Conservation (phyloP, 176 grass and related monocot genomes). For the Typha latifolia region DNA sequence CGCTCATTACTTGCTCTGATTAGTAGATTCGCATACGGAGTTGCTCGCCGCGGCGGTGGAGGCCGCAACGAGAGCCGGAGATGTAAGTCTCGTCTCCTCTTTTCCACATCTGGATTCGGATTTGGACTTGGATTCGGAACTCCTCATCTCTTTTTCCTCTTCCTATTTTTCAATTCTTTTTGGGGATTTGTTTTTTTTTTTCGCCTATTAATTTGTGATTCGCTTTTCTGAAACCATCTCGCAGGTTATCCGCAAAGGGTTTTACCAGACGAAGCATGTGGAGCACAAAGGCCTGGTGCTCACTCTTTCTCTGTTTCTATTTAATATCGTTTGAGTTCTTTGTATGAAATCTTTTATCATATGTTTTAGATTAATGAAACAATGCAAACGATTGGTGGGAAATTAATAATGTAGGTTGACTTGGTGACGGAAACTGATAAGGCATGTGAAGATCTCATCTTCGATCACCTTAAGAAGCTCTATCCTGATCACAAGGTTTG, state of each 20-base stretch:
- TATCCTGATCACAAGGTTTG: slow-evolving; percentile 69
- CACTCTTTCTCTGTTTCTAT: not conserved
- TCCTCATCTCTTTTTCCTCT: not conserved
- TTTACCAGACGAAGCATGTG: slow-evolving; percentile 82
- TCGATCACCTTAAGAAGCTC: slow-evolving; percentile 69
- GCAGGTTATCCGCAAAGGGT: slow-evolving; percentile 78
- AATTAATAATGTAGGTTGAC: slow-evolving; percentile 53
- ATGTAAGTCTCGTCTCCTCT: too few relatives aligned
- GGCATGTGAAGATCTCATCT: slow-evolving; percentile 92
- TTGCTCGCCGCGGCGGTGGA: too few relatives aligned
- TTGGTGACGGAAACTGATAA: slow-evolving; percentile 98
- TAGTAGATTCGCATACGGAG: too few relatives aligned
- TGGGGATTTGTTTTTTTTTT: not conserved
- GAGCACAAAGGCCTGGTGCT: slow-evolving; percentile 92
- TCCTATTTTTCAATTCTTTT: not conserved
- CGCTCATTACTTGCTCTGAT: too few relatives aligned
- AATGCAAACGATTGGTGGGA: not conserved
- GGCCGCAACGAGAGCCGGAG: too few relatives aligned
- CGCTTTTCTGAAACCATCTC: not conserved
- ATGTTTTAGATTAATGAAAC: slow-evolving; percentile 15
- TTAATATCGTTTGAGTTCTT: too few relatives aligned
- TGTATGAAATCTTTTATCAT: slow-evolving; percentile 7
- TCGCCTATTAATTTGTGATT: not conserved
- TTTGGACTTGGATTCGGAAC: not conserved
- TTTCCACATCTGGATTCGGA: too few relatives aligned